Evolutionary conservation across 169 alveolate genomes (phyloP).

Genomic region (Cystoisospora suis): DNA sequence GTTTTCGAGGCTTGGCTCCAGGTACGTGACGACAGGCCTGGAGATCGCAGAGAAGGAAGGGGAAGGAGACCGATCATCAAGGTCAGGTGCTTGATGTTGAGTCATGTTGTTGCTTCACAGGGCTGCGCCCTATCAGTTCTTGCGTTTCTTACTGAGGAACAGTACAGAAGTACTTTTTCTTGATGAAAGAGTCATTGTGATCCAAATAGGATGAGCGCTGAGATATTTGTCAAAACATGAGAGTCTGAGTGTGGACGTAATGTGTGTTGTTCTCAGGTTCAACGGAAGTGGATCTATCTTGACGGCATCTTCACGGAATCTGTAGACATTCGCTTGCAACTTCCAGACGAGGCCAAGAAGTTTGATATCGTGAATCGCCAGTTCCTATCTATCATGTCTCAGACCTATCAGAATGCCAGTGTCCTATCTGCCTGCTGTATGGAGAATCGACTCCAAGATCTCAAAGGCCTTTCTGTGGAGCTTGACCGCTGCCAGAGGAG

Average conservation of each 20-base stretch:
- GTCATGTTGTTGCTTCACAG: neutral
- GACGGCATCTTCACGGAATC: constrained; percentile 92
- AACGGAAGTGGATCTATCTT: constrained; percentile 91
- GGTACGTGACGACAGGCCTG: constrained; percentile 14
- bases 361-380: constrained; percentile 86
- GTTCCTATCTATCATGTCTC: constrained; percentile 88
- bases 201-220: too few relatives aligned
- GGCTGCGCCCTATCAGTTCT: neutral
- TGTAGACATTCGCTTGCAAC: constrained; percentile 91
- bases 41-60: too few relatives aligned
- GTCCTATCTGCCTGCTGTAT: constrained; percentile 81
- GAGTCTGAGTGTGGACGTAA: too few relatives aligned
- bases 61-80: too few relatives aligned
- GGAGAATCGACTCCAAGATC: constrained; percentile 84
- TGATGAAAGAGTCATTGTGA: too few relatives aligned
- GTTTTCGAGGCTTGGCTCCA: constrained; percentile 92
- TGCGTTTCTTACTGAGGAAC: neutral
- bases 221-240: too few relatives aligned
- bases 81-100: neutral
- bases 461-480: constrained; percentile 84
- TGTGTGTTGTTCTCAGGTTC: constrained; percentile 66
- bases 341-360: constrained; percentile 93
- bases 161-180: neutral
- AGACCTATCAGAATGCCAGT: constrained; percentile 83
- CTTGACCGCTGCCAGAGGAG: constrained; percentile 89